Evolutionary conservation across 352 stramenopile genomes (phyloP).

Genomic region (Phytopythium delawarense): DNA sequence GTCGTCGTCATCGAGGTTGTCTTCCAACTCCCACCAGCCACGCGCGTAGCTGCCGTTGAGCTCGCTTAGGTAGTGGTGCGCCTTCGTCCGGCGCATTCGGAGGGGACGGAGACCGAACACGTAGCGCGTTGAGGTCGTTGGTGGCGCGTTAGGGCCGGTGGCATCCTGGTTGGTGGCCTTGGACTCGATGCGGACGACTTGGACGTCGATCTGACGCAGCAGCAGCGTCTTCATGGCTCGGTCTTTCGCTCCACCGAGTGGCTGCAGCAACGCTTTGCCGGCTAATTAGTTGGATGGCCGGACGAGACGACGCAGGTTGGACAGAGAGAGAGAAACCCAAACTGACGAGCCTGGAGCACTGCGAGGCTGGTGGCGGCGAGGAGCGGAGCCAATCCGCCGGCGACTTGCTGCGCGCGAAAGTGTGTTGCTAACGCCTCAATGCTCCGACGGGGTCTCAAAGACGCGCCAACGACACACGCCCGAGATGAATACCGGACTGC

Average conservation of each 20-base stretch:
- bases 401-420: not conserved
- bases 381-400: not conserved
- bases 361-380: not conserved
- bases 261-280: not conserved
- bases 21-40: conserved; percentile 11
- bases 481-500: not conserved
- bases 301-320: not conserved
- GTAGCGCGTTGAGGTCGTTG: conserved; percentile 31
- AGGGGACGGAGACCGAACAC: conserved; percentile 41
- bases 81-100: conserved; percentile 6
- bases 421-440: not conserved
- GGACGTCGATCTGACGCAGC: conserved; percentile 45
- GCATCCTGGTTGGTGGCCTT: not conserved
- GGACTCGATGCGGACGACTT: conserved; percentile 29
- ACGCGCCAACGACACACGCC: not conserved
- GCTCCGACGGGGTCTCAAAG: not conserved
- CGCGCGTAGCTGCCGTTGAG: conserved; percentile 11
- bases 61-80: conserved; percentile 22
- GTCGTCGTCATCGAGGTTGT: conserved; percentile 8
- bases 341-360: not conserved
- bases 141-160: conserved; percentile 1
- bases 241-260: not conserved
- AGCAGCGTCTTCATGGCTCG: conserved; percentile 32
- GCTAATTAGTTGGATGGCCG: not conserved
- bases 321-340: not conserved